Base-by-base conservation (phyloP, 345 rosid genomes). In the Diplotaxis tenuifolia region DNA sequence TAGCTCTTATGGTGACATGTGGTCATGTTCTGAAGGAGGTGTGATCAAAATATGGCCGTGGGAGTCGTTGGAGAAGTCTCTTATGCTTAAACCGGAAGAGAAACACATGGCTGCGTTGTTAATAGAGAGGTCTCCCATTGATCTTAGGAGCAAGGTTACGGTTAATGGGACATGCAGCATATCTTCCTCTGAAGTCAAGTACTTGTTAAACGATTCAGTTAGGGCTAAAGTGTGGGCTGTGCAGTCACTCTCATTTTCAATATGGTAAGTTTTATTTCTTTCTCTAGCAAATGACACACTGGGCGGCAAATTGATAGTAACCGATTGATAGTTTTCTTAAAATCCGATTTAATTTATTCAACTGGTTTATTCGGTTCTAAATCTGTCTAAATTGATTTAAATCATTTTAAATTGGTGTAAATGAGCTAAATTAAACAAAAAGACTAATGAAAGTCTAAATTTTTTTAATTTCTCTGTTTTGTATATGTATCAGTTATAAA, bases 11-110 rank as follows among this genome's bases (percentile, higher is more conserved):
- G 96, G 97, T 73, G 97, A 92, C 80, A 65, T 92, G 61, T 92
- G 97, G 97, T 82, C 96, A 10, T 90, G 97, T 9, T 82, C 83
- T 4, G 97, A 92, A 78, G 87, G 88, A 55, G 97, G 96, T 22
- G 42, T 78, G 28, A 73, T 92, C n/a, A 89, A 84, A 73, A 81
- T 89, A 27, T 92, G 96, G 93, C 96, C 96, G 1, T 89, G 97
- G 96, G 97, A 92, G 53, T 77, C 85, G 62, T 83, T 92, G 28
- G 96, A 88, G 77, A 92, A 92, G 50, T 89, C 92, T 73, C 87
- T 88, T 3, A 78, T 88, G 62, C 89, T 92, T 40, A 82, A 83
- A 52, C 74, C 84, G 20, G 96, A 83, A 72, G 97, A 92, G 79
- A 89, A 84, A 49, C 92, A 86, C 49, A 89, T 92, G 97, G 97